Percentiles rank a stretch among this genome's conserved stretches.
Conservation (phyloP, 2,329 filamentous ascomycete genomes). For the Blumeriella jaapii region DNA sequence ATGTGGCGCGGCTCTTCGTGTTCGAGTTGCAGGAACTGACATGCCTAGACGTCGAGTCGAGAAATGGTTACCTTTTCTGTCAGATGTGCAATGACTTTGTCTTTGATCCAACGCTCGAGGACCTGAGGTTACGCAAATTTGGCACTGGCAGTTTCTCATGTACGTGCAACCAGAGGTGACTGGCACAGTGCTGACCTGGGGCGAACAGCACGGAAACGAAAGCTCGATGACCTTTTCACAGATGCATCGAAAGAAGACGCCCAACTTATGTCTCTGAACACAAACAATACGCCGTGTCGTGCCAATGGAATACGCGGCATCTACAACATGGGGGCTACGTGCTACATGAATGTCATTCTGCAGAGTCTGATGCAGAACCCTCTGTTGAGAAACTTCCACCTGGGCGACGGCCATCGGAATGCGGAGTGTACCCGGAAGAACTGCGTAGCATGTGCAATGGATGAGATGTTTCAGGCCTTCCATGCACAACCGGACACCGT, state of each 20-base stretch:
- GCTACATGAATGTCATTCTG: constrained; percentile 93
- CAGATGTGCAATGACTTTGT: constrained; percentile 75
- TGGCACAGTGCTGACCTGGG: constrained; percentile 2
- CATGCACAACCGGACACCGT: constrained; percentile 68
- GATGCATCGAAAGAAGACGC: constrained; percentile 60
- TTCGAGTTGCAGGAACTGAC: constrained; percentile 4
- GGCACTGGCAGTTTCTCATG: constrained; percentile 54
- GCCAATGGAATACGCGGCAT: constrained; percentile 83
- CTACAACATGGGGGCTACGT: constrained; percentile 97
- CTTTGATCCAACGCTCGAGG: constrained; percentile 71
- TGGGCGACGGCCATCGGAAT: constrained; percentile 77
- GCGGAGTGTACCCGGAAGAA: constrained; percentile 55
- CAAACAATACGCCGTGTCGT: constrained; percentile 67
- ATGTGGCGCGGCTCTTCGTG: constrained; percentile 22
- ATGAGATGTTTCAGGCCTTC: constrained; percentile 63
- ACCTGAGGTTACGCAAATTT: constrained; percentile 59
- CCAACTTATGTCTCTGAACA: constrained; percentile 66
- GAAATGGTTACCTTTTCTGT: constrained; percentile 64
- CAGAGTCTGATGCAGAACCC: constrained; percentile 93
- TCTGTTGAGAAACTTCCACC: constrained; percentile 80
- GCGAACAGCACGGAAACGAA: constrained; percentile 54
- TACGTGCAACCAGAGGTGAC: constrained; percentile 29
- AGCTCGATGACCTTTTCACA: constrained; percentile 58
- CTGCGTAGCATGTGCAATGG: constrained; percentile 60
- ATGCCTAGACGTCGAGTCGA: constrained; percentile 62